phyloP scores from a whole-genome alignment of 2,329 filamentous ascomycete species.

The Apiospora marii region DNA sequence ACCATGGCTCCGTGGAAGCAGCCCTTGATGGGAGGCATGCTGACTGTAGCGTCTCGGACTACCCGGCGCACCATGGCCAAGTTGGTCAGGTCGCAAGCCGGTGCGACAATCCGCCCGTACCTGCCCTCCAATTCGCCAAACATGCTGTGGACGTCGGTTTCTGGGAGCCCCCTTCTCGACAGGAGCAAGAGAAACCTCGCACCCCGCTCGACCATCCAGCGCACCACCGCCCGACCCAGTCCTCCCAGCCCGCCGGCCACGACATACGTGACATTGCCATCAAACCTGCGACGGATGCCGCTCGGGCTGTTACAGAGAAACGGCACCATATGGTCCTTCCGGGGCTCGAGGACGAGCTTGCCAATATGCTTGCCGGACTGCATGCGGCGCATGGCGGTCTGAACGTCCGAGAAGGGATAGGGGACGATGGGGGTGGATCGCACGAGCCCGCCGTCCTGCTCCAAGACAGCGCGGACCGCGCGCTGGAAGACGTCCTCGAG shows the following conservation, averaged over 20 bases:
- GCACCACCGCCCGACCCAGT: slow-evolving; percentile 56
- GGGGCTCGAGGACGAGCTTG: neutral
- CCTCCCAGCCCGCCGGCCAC: slow-evolving; percentile 60
- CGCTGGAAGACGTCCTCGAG: neutral
- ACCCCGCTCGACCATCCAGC: slow-evolving; percentile 57
- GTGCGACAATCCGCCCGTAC: too few species aligned
- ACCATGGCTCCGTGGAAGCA: too few species aligned
- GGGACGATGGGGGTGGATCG: too few species aligned
- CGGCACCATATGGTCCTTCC: too few species aligned
- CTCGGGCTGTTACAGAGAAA: too few species aligned
- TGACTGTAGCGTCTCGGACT: too few species aligned
- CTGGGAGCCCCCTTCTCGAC: slow-evolving; percentile 38
- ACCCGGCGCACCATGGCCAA: too few species aligned
- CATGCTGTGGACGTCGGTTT: too few species aligned
- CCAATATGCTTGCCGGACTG: neutral
- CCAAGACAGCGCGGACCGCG: neutral
- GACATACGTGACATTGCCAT: slow-evolving; percentile 53
- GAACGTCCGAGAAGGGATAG: neutral
- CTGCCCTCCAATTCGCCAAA: too few species aligned
- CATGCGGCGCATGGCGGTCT: neutral
- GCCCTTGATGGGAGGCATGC: too few species aligned
- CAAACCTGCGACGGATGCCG: neutral
- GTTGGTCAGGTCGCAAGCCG: too few species aligned
- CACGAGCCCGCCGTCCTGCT: too few species aligned
- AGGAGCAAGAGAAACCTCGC: slow-evolving; percentile 58